A percentile compares a stretch with the other conserved stretches of the same genome.
These are phyloP conservation scores for Fraxinus americana DNA, from an alignment of 257 asterid species.

Conservation along the genomic window DNA sequence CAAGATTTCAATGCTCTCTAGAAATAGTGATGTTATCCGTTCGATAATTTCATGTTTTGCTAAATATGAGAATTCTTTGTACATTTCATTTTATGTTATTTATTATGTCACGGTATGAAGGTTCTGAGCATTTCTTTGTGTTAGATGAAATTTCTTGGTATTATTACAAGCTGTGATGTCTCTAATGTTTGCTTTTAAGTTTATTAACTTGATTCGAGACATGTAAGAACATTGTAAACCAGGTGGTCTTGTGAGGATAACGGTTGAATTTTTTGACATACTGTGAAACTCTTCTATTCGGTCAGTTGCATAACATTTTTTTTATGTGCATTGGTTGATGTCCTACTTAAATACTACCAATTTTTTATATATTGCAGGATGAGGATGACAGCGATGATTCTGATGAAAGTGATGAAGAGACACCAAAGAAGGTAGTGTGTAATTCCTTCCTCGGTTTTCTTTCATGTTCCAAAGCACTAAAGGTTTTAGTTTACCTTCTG, in stretches of 20 bases:
- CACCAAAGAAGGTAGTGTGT: conserved; percentile 70
- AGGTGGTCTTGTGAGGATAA: background rate
- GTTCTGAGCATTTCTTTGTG: background rate
- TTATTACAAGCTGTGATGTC: background rate
- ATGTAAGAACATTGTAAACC: background rate
- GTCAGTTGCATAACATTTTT: background rate
- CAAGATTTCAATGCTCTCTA: background rate
- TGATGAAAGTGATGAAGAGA: conserved; percentile 73
- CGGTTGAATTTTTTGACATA: background rate
- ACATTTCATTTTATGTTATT: background rate
- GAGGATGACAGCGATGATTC: conserved; percentile 47
- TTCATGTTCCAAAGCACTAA: background rate
- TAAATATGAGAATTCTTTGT: background rate
- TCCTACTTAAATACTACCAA: background rate
- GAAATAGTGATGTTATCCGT: background rate
- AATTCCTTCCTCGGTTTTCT: background rate
- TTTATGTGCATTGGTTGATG: background rate
- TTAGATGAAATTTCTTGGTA: background rate
- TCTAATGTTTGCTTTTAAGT: background rate
- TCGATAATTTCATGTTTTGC: too few relatives aligned
- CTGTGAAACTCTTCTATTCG: background rate
- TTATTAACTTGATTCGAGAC: background rate
- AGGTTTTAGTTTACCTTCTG: background rate
- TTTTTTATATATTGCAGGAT: conserved; percentile 38
- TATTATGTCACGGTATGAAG: background rate